Base-by-base conservation (phyloP, 2,329 filamentous ascomycete species). In the Penicillium glabrum region DNA sequence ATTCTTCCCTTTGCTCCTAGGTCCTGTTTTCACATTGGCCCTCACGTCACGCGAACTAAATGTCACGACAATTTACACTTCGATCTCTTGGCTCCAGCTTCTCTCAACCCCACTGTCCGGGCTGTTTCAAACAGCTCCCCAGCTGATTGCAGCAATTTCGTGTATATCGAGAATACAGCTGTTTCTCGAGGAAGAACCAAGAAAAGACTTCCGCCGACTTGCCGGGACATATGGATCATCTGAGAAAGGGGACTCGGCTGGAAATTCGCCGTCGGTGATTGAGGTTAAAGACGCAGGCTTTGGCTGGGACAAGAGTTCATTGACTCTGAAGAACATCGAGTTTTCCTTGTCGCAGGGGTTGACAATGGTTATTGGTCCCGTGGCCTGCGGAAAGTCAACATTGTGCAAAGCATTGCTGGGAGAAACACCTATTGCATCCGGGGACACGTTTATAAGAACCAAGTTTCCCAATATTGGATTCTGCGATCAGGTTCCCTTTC, bases 301-400 rank as follows among this genome's bases (percentile, higher is more conserved):
- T 41, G 37, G 37, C n/a, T 41, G 19, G n/a, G 19, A 41, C 10
- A 23, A 23, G 19, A 13, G 5, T 6, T 2, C 19, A 10, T 6
- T 23, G n/a, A 41, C 37, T 41, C 19, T 41, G 37, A 41, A 41
- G 37, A 9, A 41, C 11, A 41, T 41, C 24, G 27, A 46, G 19
- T 10, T 46, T n/a, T 29, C 44, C 16, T 16, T 46, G 5, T 46
- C 44, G 1, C 23, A 5, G 26, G 44, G 44, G 6, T 13, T 52
- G 9, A 52, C 50, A 5, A 46, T 52, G 14, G 19, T 56, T 10
- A 47, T 51, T 24, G 41, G 47, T 23, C 53, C 47, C n/a, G 43
- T 51, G 23, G 53, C 35, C 41, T 56, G 29, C 31, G 53, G 47
- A n/a, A 56, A 56, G 31, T 56, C 53, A 19, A 39, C 33, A 11